Conservation (phyloP, 345 rosid genomes). For the Citrus reticulata region DNA sequence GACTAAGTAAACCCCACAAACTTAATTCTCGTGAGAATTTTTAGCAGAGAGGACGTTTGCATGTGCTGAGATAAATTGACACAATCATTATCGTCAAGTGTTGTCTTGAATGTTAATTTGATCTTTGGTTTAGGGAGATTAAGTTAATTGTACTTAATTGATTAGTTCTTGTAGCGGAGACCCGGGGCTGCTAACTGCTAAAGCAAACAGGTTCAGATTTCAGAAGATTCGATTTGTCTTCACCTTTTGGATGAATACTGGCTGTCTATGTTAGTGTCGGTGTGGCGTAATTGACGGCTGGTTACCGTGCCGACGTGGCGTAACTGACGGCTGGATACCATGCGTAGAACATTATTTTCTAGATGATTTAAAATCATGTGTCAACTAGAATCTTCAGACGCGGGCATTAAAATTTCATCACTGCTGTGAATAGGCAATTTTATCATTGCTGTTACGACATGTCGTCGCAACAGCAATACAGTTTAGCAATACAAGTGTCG, state of each 20-base stretch:
- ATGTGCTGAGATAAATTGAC: background rate
- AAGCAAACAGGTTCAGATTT: background rate
- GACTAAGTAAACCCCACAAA: background rate
- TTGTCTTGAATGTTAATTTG: background rate
- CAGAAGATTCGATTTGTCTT: background rate
- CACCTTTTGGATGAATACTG: too few relatives aligned
- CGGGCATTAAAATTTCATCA: too few relatives aligned
- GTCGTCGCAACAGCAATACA: too few relatives aligned
- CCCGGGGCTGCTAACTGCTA: background rate
- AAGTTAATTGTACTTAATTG: background rate
- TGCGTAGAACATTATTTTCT: background rate
- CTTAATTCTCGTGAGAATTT: background rate
- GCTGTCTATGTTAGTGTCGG: background rate
- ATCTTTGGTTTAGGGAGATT: background rate
- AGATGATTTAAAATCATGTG: too few relatives aligned
- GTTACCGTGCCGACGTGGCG: background rate
- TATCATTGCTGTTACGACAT: too few relatives aligned
- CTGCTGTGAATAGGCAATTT: too few relatives aligned
- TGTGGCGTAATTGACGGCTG: background rate
- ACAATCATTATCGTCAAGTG: background rate
- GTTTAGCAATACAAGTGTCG: too few relatives aligned
- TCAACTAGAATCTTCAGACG: too few relatives aligned
- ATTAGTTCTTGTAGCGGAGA: background rate
- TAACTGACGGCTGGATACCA: background rate
- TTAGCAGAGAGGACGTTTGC: background rate